Conservation (phyloP, 192 early-diverging fungal genomes). For the Coemansia sp. region DNA sequence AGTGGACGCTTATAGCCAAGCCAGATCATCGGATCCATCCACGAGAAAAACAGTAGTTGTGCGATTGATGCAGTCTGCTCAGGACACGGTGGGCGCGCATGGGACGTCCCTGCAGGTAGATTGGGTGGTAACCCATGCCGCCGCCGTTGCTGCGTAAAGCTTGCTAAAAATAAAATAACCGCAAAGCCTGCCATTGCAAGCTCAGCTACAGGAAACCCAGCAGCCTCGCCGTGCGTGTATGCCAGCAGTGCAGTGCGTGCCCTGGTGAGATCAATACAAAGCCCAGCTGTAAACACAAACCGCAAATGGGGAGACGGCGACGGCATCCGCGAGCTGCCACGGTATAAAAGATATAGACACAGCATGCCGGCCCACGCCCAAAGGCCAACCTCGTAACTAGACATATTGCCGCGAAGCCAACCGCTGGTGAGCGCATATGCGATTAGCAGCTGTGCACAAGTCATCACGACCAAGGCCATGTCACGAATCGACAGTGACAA, state of each 20-base stretch:
- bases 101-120: conserved; percentile 14
- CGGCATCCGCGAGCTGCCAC: conserved; percentile 14
- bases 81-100: conserved; percentile 43
- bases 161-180: conserved; percentile 22
- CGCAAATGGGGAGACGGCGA: conserved; percentile 52
- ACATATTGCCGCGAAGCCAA: neutral
- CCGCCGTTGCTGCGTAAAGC: conserved; percentile 49
- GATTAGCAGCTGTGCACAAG: conserved; percentile 18
- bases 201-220: conserved; percentile 8
- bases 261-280: conserved; percentile 25
- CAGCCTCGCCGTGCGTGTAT: conserved; percentile 18
- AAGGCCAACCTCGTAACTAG: conserved; percentile 17
- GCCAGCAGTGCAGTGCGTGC: conserved; percentile 38
- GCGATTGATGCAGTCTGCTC: conserved; percentile 58
- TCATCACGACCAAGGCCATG: conserved; percentile 19
- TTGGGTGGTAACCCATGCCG: conserved; percentile 34
- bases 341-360: conserved; percentile 35
- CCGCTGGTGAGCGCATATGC: conserved; percentile 9
- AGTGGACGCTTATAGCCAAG: conserved; percentile 66
- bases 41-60: conserved; percentile 61
- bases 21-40: conserved; percentile 63
- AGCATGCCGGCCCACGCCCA: conserved; percentile 41
- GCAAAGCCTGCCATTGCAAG: conserved; percentile 27
- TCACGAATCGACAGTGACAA: conserved; percentile 32
- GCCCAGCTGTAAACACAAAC: conserved; percentile 29